Evolutionary conservation across 2,329 filamentous ascomycete species (phyloP).

Genomic region (Botrytis deweyae): DNA sequence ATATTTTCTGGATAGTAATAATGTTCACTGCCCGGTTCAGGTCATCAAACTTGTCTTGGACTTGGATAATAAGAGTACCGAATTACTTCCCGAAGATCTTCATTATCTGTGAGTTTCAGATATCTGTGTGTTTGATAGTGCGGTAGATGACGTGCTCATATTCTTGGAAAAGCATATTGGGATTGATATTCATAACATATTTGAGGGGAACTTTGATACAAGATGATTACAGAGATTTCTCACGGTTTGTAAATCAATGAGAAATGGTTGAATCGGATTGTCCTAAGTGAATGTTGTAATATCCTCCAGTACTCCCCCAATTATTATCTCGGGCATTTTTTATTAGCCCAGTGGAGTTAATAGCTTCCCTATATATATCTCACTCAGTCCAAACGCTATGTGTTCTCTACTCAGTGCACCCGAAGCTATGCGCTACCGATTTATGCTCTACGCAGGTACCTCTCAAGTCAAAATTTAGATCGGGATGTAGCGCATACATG

Average conservation of each 20-base stretch:
- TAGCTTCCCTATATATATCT: no score
- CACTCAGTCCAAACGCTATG: not conserved
- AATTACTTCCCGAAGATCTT: not conserved
- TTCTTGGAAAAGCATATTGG: not conserved
- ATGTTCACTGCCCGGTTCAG: not conserved
- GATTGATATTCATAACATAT: not conserved
- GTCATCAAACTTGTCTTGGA: not conserved
- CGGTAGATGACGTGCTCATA: not conserved
- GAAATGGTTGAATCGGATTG: not conserved
- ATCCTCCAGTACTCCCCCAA: no score
- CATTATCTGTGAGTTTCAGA: not conserved
- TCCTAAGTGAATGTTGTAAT: not conserved
- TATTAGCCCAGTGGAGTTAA: no score
- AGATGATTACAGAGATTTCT: not conserved
- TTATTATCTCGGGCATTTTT: no score
- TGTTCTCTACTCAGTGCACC: not conserved
- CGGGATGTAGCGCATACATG: not conserved
- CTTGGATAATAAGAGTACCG: not conserved
- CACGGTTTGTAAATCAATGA: not conserved
- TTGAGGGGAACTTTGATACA: not conserved
- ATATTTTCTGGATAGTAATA: not conserved
- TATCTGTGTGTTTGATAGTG: not conserved
- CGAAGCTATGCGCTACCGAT: not conserved
- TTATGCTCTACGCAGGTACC: not conserved
- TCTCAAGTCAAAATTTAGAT: not conserved